Evolutionary conservation across 176 grass and related monocot genomes (phyloP), one percentile per base, ranked within the genome.

Genomic region (Poa annua): DNA sequence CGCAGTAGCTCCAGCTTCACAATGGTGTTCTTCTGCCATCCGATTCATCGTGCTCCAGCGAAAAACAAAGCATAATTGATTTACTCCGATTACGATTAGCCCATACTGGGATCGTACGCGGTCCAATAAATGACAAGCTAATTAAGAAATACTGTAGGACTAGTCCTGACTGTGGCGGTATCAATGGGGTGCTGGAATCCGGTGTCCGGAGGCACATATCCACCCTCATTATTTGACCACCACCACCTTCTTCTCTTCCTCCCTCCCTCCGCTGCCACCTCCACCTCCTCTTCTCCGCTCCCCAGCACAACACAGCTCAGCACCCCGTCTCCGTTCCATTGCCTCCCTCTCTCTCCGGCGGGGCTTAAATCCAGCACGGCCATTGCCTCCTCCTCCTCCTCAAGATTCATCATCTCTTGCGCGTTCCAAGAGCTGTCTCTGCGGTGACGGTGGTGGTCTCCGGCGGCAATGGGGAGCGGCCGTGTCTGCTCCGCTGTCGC

Each of bases 391-490:
- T 6, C 50, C 35, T 11, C 50, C 38, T 50, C 26, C 14, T 84
- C 7, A 59, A 16, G 61, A 52, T 22, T 33, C 35, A n/a, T 38
- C 25, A 9, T 26, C 8, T 47, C 9, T 24, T 21, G 22, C 4
- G 24, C 36, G 55, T 66, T 55, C 44, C 20, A 8, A 54, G 32
- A n/a, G n/a, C n/a, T n/a, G n/a, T n/a, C n/a, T n/a, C n/a, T n/a
- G n/a, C n/a, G n/a, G 83, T 19, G 41, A 75, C 21, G 52, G 79
- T 25, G 48, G 67, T 51, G 74, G 8, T 34, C 79, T 82, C 53
- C 8, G 77, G 83, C 15, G 13, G 68, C 86, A 49, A 92, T 92
- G 90, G 74, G 61, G 86, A 53, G 68, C 59, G 10, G 75, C 32
- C 74, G 51, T 74, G 59, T 7, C 86, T 83, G 78, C 90, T 83